Conservation (phyloP, 192 early-diverging fungal species). For the Mortierella hygrophila region DNA sequence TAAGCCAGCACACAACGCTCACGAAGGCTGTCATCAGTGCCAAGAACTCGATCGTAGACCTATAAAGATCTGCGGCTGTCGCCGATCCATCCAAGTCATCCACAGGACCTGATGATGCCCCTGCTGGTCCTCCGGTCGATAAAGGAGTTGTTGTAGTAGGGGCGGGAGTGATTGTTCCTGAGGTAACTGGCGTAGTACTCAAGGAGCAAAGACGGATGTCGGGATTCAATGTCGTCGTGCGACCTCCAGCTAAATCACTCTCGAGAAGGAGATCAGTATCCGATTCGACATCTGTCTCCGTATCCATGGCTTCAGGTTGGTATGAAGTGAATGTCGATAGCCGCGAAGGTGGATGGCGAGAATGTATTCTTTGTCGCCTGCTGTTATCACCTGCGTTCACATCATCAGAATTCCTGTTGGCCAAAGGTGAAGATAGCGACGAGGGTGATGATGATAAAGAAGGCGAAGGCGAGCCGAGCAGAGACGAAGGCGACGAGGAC, state of each 20-base stretch:
- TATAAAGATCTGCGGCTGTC: constrained; percentile 28
- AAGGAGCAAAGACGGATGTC: not conserved
- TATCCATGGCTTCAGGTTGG: not conserved
- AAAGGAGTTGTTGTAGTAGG: not conserved
- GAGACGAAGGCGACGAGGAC: not conserved
- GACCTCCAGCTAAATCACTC: not conserved
- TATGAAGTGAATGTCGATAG: constrained; percentile 18
- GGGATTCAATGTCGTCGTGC: not conserved
- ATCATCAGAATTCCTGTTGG: not conserved
- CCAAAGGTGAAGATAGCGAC: not conserved
- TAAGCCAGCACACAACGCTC: constrained; percentile 57
- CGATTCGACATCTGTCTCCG: constrained; percentile 8
- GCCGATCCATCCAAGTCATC: constrained; percentile 16
- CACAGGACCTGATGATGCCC: not conserved
- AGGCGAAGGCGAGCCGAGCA: not conserved
- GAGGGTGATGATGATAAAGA: not conserved
- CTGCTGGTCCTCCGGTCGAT: not conserved
- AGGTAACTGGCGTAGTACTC: not conserved
- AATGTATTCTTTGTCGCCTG: not conserved
- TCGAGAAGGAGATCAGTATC: constrained; percentile 3
- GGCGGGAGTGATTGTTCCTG: not conserved
- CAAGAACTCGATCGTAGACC: constrained; percentile 52
- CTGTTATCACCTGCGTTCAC: not conserved
- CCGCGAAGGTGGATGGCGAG: constrained; percentile 27
- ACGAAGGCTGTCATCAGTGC: constrained; percentile 62